Percentiles rank a stretch among this genome's conserved stretches.
phyloP scores from a whole-genome alignment of 1,284 basidiomycete genomes.

The Thelephora terrestris region DNA sequence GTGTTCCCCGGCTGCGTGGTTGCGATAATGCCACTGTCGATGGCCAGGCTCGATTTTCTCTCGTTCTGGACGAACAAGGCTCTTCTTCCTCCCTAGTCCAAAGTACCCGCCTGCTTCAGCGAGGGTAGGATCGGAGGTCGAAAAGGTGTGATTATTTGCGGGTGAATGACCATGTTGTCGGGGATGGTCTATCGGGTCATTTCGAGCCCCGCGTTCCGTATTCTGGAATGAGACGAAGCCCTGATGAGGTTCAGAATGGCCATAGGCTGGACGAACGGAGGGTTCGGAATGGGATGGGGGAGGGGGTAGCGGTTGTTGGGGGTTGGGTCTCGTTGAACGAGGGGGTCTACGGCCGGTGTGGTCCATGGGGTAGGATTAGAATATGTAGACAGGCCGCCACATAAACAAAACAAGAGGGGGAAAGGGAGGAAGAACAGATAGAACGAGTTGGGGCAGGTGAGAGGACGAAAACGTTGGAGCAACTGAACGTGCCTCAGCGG shows the following conservation, averaged over 20 bases:
- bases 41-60: slow-evolving; percentile 96
- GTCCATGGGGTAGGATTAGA: slow-evolving; percentile 19
- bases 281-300: slow-evolving; percentile 16
- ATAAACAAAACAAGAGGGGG: slow-evolving; percentile 11
- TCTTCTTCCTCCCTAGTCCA: slow-evolving; percentile 75
- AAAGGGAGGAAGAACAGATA: not conserved
- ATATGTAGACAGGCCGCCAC: slow-evolving; percentile 14
- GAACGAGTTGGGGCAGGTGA: not conserved
- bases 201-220: slow-evolving; percentile 56
- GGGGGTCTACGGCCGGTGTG: slow-evolving; percentile 30
- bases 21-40: slow-evolving; percentile 92
- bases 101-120: slow-evolving; percentile 36
- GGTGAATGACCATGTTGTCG: slow-evolving; percentile 39
- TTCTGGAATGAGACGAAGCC: slow-evolving; percentile 56
- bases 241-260: slow-evolving; percentile 23
- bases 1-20: slow-evolving; percentile 77
- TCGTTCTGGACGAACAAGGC: slow-evolving; percentile 86
- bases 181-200: slow-evolving; percentile 39
- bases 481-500: not conserved
- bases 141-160: slow-evolving; percentile 39
- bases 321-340: slow-evolving; percentile 26
- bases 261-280: slow-evolving; percentile 16
- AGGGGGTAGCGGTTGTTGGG: slow-evolving; percentile 21
- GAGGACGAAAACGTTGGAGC: not conserved
- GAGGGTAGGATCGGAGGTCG: slow-evolving; percentile 30